Evolutionary conservation across 2,329 filamentous ascomycete genomes (phyloP).

Genomic region (Fusarium piperis): DNA sequence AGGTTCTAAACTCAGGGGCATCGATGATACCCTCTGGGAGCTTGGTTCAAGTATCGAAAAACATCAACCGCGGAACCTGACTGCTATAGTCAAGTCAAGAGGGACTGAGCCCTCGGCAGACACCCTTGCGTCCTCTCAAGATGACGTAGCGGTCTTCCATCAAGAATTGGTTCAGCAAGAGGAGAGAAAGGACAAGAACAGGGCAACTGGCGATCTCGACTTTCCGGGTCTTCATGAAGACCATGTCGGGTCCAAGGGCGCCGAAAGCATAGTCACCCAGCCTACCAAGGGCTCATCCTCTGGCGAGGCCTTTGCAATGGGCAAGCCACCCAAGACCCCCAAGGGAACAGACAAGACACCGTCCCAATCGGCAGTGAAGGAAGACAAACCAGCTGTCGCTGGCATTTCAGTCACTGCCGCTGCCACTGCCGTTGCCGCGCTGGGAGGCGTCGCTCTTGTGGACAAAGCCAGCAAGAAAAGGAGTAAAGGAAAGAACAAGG

Average conservation of each 20-base stretch:
- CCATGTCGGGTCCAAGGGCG: not conserved
- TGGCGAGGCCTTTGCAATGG: not conserved
- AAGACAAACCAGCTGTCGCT: conserved; percentile 13
- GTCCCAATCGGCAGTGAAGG: not conserved
- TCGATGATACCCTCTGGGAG: not conserved
- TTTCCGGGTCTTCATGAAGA: not conserved
- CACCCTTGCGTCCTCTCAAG: not conserved
- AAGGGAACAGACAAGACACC: not conserved
- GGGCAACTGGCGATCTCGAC: not conserved
- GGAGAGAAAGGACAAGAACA: conserved; percentile 21
- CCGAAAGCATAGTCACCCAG: not conserved
- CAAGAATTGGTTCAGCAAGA: not conserved
- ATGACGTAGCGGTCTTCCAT: not conserved
- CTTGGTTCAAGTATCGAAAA: not conserved
- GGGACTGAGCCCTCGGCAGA: not conserved
- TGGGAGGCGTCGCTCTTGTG: conserved; percentile 44
- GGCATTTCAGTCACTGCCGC: conserved; percentile 31
- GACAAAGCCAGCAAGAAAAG: conserved; percentile 47
- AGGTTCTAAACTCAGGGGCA: not conserved
- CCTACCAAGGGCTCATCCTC: not conserved
- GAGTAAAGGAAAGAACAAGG: conserved; percentile 50
- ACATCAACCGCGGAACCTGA: not conserved
- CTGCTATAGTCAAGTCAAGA: not conserved
- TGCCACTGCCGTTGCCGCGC: conserved; percentile 40
- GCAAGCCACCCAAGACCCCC: not conserved